Conservation (phyloP, 2,329 filamentous ascomycete species). For the Cladosporium sp. region DNA sequence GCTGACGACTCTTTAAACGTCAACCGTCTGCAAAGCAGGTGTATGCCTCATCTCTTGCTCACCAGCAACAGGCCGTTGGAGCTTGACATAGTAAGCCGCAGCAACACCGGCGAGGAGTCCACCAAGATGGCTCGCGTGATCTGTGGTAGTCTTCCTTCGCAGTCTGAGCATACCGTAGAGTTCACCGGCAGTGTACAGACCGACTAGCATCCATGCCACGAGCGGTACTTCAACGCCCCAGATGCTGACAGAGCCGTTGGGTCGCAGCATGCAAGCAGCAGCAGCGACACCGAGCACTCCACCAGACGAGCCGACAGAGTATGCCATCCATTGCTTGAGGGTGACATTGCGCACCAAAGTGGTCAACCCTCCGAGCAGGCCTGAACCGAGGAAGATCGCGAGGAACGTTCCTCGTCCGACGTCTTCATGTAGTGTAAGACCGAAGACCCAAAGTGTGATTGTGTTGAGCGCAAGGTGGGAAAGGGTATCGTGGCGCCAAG, state of each 20-base stretch:
- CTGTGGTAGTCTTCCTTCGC: slow-evolving; percentile 23
- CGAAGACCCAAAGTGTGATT: slow-evolving; percentile 61
- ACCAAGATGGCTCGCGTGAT: slow-evolving; percentile 35
- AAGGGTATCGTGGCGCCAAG: slow-evolving; percentile 65
- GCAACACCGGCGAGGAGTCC: slow-evolving; percentile 26
- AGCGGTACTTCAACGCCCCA: slow-evolving; percentile 30
- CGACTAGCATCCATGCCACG: slow-evolving; percentile 36
- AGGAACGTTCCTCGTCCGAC: slow-evolving; percentile 66
- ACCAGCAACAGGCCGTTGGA: background rate
- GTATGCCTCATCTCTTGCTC: slow-evolving; percentile 1
- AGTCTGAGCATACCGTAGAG: slow-evolving; percentile 21
- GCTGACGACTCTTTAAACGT: background rate
- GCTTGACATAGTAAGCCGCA: slow-evolving; percentile 17
- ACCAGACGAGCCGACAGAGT: slow-evolving; percentile 64
- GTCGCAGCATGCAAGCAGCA: slow-evolving; percentile 49
- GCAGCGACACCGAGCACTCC: slow-evolving; percentile 58
- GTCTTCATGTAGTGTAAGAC: slow-evolving; percentile 64
- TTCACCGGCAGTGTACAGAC: slow-evolving; percentile 26
- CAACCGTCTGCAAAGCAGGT: background rate
- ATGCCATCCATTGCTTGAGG: slow-evolving; percentile 39
- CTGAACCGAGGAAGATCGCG: slow-evolving; percentile 60
- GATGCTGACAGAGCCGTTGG: slow-evolving; percentile 24
- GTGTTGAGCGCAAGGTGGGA: slow-evolving; percentile 63
- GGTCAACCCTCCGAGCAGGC: slow-evolving; percentile 55
- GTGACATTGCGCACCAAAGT: slow-evolving; percentile 50